Conservation (phyloP, 805 yeast species). For the Ogataea populi-albae region DNA sequence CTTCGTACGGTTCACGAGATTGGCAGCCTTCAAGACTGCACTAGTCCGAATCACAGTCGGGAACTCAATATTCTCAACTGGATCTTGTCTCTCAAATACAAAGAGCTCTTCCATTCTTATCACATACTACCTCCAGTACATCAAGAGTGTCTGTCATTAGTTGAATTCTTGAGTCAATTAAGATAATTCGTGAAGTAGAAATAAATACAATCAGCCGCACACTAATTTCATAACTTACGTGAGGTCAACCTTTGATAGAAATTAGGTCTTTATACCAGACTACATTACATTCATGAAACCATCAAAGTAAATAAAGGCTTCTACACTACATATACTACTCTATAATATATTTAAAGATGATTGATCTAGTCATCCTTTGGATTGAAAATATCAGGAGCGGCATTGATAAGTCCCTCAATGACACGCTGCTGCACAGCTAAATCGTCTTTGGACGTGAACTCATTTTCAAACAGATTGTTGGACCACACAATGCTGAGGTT, state of each 20-base stretch:
- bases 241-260: too few species aligned
- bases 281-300: too few species aligned
- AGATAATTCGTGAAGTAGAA: too few species aligned
- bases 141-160: too few species aligned
- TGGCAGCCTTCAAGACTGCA: too few species aligned
- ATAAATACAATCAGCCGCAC: too few species aligned
- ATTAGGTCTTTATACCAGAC: too few species aligned
- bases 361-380: slow-evolving; percentile 21
- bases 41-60: slow-evolving; percentile 1
- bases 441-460: slow-evolving; percentile 55
- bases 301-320: too few species aligned
- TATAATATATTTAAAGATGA: neutral
- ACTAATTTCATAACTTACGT: too few species aligned
- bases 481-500: slow-evolving; percentile 94
- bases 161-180: too few species aligned
- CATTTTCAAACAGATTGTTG: slow-evolving; percentile 73
- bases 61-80: slow-evolving; percentile 1
- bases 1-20: too few species aligned
- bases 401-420: slow-evolving; percentile 78
- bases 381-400: slow-evolving; percentile 74
- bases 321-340: neutral
- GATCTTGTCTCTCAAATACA: slow-evolving; percentile 2
- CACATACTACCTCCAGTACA: too few species aligned
- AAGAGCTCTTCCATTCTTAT: neutral
- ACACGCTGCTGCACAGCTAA: slow-evolving; percentile 48